A percentile compares a stretch with the other conserved stretches of the same genome.
phyloP scores from a whole-genome alignment of 345 rosid genomes.

The Turritis glabra region DNA sequence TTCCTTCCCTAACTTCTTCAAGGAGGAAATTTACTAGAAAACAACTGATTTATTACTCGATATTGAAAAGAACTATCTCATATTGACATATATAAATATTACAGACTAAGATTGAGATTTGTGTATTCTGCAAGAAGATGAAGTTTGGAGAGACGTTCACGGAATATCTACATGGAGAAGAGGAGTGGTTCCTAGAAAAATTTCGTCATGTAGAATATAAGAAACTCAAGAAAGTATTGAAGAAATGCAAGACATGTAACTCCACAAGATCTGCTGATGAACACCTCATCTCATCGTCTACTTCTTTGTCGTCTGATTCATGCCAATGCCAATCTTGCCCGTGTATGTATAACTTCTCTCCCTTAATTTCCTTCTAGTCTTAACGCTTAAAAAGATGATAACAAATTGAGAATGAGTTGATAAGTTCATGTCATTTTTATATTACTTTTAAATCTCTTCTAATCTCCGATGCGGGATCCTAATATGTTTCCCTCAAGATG shows the following conservation, averaged over 20 bases:
- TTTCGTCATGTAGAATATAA: conserved; percentile 83
- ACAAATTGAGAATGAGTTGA: background rate
- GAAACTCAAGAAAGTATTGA: conserved; percentile 79
- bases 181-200: conserved; percentile 54
- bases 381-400: background rate
- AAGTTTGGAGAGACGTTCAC: conserved; percentile 87
- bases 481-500: too few species aligned
- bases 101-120: conserved; percentile 18
- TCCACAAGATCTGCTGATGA: conserved; percentile 34
- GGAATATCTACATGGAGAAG: conserved; percentile 77
- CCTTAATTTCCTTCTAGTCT: background rate
- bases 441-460: too few species aligned
- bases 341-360: conserved; percentile 41
- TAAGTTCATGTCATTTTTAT: background rate
- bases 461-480: too few species aligned
- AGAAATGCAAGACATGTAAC: conserved; percentile 64
- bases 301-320: conserved; percentile 25
- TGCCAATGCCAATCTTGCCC: conserved; percentile 63
- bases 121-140: conserved; percentile 44
- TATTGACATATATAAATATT: background rate
- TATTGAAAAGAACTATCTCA: conserved; percentile 11
- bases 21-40: background rate
- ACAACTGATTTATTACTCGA: background rate
- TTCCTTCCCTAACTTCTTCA: background rate
- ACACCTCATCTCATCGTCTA: conserved; percentile 17